phyloP scores from a whole-genome alignment of 1,139 yeast genomes.

The Nadsonia starkeyi-henricii region DNA sequence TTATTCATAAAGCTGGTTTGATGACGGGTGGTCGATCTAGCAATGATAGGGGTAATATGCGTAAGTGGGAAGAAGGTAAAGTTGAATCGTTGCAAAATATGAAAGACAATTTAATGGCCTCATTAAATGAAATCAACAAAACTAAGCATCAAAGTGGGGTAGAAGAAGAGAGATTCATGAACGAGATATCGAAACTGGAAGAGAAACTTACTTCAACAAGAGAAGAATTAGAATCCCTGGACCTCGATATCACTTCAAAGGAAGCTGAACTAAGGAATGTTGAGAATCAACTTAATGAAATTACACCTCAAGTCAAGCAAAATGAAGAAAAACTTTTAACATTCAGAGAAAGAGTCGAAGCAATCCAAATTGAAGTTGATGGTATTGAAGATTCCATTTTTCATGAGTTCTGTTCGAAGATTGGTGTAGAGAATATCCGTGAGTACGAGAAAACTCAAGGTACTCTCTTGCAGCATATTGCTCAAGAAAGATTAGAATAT shows the following conservation, averaged over 20 bases:
- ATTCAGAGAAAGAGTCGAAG: slow-evolving; percentile 19
- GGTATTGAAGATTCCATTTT: slow-evolving; percentile 27
- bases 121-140: slow-evolving; percentile 37
- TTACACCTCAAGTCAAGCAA: slow-evolving; percentile 10
- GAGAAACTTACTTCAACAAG: slow-evolving; percentile 39
- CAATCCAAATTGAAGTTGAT: slow-evolving; percentile 16
- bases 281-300: slow-evolving; percentile 13
- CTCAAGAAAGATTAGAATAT: slow-evolving; percentile 49
- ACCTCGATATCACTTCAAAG: slow-evolving; percentile 41
- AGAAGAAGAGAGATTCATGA: slow-evolving; percentile 42
- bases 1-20: slow-evolving; percentile 72
- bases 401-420: slow-evolving; percentile 35
- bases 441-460: slow-evolving; percentile 55
- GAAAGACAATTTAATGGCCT: slow-evolving; percentile 47
- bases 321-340: slow-evolving; percentile 13
- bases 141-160: slow-evolving; percentile 38
- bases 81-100: slow-evolving; percentile 40
- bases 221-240: slow-evolving; percentile 35
- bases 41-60: slow-evolving; percentile 17
- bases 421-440: slow-evolving; percentile 38
- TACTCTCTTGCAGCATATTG: slow-evolving; percentile 39
- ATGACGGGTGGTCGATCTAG: slow-evolving; percentile 76
- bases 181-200: slow-evolving; percentile 43
- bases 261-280: slow-evolving; percentile 45
- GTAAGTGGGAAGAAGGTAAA: slow-evolving; percentile 67